Evolutionary conservation across 306 rosid genomes (phyloP), one percentile per base, ranked within the genome.

Genomic region (Sechiopsis laciniata): DNA sequence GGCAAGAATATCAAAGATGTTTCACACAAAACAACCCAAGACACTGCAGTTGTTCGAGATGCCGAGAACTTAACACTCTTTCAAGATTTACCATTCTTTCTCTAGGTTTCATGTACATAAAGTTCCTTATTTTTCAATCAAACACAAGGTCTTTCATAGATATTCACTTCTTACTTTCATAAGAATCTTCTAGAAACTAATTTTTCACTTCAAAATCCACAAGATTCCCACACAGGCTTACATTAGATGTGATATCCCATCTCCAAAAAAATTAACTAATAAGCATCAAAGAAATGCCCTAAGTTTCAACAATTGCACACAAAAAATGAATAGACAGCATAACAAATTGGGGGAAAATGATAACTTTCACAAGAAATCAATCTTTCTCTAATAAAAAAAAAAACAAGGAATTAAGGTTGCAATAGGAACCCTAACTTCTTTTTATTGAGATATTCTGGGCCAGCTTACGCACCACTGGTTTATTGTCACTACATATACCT

Each of bases 61-160:
- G 22, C 54, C 16, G 10, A 46, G n/a, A 50, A 69, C 45, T 20
- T 13, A 13, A 68, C 73, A 68, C 73, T 68, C 55, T 21, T 22
- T 11, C 45, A 19, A 19, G 17, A 42, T 46, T 4, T 10, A 42
- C 6, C 29, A 66, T 4, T 45, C 55, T n/a, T 67, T 67, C 73
- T 7, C 2, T 8, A 46, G 57, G 45, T 50, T 8, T 13, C 14
- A 50, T 7, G 17, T 10, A 45, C 53, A 66, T 19, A 17, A 48
- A 68, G 3, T 13, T 46, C 73, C 73, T 29, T 40, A 2, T 32
- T 21, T 45, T 68, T 20, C 35, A 46, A 50, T 46, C 14, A 69
- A 11, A 50, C 40, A 69, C 58, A n/a, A 14, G 73, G 35, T 22
- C 32, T 50, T 22, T 69, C 35, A 46, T 22, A 40, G 55, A 0